Evolutionary conservation across 352 stramenopile genomes (phyloP), one percentile per base, ranked within the genome.

Genomic region (Globisporangium nagaii): DNA sequence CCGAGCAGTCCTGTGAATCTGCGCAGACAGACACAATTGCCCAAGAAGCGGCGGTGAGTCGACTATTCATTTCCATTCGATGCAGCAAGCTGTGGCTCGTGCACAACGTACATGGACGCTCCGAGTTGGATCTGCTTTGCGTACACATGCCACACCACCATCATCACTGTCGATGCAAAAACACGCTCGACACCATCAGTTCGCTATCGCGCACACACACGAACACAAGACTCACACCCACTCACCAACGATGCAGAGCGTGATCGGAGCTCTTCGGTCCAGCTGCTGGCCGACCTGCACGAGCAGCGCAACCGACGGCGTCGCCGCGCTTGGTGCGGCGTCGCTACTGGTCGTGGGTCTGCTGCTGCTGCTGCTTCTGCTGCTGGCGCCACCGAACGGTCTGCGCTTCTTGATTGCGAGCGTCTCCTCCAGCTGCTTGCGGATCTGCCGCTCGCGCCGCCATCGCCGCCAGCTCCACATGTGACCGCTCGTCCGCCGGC

Each of bases 191-290:
- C n/a, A n/a, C n/a, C n/a, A n/a, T n/a, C n/a, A n/a, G n/a, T n/a
- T n/a, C n/a, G n/a, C n/a, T n/a, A n/a, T n/a, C n/a, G n/a, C n/a
- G n/a, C n/a, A n/a, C n/a, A n/a, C n/a, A 25, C 31, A 19, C 30
- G 19, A 12, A 17, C 3, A 28, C 25, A 49, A 24, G n/a, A n/a
- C n/a, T n/a, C 24, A 41, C n/a, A 15, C 20, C 6, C 13, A 53
- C 53, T 24, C 22, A 62, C 55, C 35, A 7, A 57, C 28, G 31
- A 58, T 40, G 36, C 28, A 24, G 11, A 62, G 47, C n/a, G 55
- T 62, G 37, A 57, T 9, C 3, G 55, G 55, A 8, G 55, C 47
- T 30, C 48, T 53, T 10, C 55, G 46, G 17, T 62, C 55, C 10
- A 62, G 55, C 12, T 43, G 55, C 24, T 49, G 46, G 0, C 46